phyloP scores from a whole-genome alignment of 768 basidiomycete species.

The Suillus weaverae region DNA sequence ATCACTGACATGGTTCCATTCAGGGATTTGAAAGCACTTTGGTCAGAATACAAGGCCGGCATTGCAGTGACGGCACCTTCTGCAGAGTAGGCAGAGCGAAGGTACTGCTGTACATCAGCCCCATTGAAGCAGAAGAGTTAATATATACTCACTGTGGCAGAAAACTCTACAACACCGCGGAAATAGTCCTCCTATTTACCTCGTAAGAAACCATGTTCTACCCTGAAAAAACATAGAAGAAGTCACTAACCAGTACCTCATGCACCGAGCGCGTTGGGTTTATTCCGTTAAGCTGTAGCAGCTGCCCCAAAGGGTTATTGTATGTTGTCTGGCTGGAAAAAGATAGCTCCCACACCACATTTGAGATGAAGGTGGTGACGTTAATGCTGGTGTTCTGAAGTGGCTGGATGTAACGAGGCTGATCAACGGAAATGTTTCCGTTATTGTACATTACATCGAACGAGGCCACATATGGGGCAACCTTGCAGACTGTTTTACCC shows the following conservation, averaged over 20 bases:
- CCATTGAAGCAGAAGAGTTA: background rate
- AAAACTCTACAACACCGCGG: constrained; percentile 9
- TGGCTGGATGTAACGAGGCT: background rate
- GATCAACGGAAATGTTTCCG: background rate
- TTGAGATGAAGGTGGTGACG: background rate
- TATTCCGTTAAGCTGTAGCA: background rate
- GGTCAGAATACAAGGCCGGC: background rate
- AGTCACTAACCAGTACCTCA: background rate
- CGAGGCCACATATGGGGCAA: background rate
- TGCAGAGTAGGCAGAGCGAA: constrained; percentile 10
- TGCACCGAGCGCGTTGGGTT: background rate
- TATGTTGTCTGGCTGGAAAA: background rate
- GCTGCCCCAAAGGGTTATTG: background rate
- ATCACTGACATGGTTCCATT: constrained; percentile 1
- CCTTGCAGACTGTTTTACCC: background rate
- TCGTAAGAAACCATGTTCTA: background rate
- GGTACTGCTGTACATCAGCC: constrained; percentile 1
- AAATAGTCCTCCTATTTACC: constrained; percentile 6
- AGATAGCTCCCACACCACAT: background rate
- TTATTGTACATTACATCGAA: background rate
- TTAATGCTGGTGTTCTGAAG: background rate
- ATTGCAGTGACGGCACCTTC: background rate
- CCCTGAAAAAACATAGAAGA: background rate
- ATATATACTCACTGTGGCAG: constrained; percentile 5
- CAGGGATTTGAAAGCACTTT: background rate